A percentile compares a stretch with the other conserved stretches of the same genome.
Evolutionary conservation across 2,329 filamentous ascomycete genomes (phyloP).

Genomic region (Ophiostoma ips): DNA sequence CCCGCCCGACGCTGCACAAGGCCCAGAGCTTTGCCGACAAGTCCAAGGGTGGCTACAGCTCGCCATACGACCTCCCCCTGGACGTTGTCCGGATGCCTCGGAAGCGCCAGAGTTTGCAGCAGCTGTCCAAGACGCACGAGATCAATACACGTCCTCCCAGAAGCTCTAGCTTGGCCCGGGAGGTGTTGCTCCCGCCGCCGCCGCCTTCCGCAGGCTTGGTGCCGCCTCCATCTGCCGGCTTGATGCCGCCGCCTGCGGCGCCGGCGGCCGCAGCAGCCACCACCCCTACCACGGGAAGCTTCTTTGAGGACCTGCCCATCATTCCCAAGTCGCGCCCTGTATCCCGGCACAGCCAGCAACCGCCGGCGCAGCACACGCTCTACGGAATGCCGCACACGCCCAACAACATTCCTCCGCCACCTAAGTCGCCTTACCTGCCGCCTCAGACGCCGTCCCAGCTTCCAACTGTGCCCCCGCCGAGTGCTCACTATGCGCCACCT

Average conservation of each 20-base stretch:
- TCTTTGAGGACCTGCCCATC: constrained; percentile 67
- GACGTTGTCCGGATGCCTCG: constrained; percentile 62
- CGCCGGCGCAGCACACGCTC: constrained; percentile 24
- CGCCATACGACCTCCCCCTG: constrained; percentile 88
- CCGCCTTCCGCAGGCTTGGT: constrained; percentile 14
- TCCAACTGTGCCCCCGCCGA: background rate
- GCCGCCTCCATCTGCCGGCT: constrained; percentile 24
- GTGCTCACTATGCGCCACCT: constrained; percentile 3
- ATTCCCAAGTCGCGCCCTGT: constrained; percentile 46
- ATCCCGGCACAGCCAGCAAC: constrained; percentile 37
- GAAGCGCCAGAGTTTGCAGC: constrained; percentile 48
- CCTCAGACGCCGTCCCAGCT: background rate
- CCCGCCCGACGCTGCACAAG: constrained; percentile 22
- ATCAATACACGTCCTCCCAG: constrained; percentile 38
- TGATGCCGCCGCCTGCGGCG: constrained; percentile 10
- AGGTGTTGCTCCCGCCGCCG: constrained; percentile 3
- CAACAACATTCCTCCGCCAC: background rate
- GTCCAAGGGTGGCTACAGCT: constrained; percentile 80
- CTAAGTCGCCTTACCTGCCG: constrained; percentile 13
- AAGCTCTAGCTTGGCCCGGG: constrained; percentile 41
- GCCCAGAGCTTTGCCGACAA: constrained; percentile 82
- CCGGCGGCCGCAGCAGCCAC: background rate
- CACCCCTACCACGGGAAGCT: constrained; percentile 31
- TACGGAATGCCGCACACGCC: background rate
- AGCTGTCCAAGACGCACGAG: constrained; percentile 32